Evolutionary conservation across 2,329 filamentous ascomycete species (phyloP).

Genomic region (Daldinia sp.): DNA sequence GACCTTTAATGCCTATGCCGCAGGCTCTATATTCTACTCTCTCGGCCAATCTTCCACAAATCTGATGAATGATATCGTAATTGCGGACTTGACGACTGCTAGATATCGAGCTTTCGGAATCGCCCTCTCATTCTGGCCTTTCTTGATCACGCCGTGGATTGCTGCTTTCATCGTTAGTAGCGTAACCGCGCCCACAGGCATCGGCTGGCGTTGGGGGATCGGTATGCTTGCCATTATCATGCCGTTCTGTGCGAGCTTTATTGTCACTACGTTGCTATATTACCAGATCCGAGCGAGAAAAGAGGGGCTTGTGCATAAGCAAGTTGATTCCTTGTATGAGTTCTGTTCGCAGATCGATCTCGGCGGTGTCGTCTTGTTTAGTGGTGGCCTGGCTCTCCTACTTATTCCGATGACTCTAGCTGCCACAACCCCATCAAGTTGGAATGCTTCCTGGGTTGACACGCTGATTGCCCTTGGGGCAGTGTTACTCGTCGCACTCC

Average conservation of each 20-base stretch:
- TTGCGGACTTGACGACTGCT: slow-evolving; percentile 65
- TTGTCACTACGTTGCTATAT: slow-evolving; percentile 57
- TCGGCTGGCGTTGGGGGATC: slow-evolving; percentile 65
- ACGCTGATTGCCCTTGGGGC: slow-evolving; percentile 55
- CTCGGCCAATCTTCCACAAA: slow-evolving; percentile 67
- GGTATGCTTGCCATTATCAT: slow-evolving; percentile 64
- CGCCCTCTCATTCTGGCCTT: slow-evolving; percentile 56
- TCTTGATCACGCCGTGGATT: slow-evolving; percentile 61
- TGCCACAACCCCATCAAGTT: slow-evolving; percentile 50
- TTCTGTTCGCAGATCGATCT: slow-evolving; percentile 52
- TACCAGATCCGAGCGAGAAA: slow-evolving; percentile 60
- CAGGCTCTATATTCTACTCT: slow-evolving; percentile 65
- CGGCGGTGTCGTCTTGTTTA: slow-evolving; percentile 56
- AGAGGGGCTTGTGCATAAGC: slow-evolving; percentile 50
- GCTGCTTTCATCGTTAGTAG: slow-evolving; percentile 58
- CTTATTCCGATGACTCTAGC: slow-evolving; percentile 59
- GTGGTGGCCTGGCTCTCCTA: slow-evolving; percentile 56
- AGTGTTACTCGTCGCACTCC: slow-evolving; percentile 52
- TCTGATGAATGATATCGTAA: slow-evolving; percentile 69
- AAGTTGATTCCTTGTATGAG: slow-evolving; percentile 42
- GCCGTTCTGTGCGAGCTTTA: slow-evolving; percentile 58
- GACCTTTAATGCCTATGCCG: slow-evolving; percentile 60
- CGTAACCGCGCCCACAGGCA: slow-evolving; percentile 48
- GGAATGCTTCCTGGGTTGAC: slow-evolving; percentile 56
- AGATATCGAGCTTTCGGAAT: slow-evolving; percentile 61